These are phyloP conservation scores for Calvatia gigantea DNA, from an alignment of 768 basidiomycete species.

Conservation along the genomic window DNA sequence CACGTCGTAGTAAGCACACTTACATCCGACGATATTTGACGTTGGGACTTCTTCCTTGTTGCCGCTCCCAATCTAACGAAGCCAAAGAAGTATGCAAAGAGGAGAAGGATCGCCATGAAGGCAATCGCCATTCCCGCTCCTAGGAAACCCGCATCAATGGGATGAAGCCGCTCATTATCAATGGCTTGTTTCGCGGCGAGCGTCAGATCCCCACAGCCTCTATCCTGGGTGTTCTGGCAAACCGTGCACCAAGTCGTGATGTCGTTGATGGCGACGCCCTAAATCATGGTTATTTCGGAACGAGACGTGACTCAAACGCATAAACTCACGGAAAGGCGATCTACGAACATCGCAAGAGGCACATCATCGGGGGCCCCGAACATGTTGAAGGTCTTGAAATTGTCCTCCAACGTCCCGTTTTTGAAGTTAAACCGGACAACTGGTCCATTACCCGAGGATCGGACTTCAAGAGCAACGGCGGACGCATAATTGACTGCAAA, in stretches of 20 bases:
- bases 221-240: slow-evolving; percentile 53
- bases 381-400: slow-evolving; percentile 47
- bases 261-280: slow-evolving; percentile 50
- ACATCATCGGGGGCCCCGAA: slow-evolving; percentile 46
- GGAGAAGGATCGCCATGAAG: slow-evolving; percentile 34
- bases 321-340: slow-evolving; percentile 30
- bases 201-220: slow-evolving; percentile 52
- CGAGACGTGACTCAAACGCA: background rate
- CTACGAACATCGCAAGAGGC: slow-evolving; percentile 48
- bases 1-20: background rate
- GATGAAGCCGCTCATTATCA: slow-evolving; percentile 23
- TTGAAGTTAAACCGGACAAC: slow-evolving; percentile 65
- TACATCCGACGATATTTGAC: slow-evolving; percentile 2
- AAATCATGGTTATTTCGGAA: slow-evolving; percentile 2
- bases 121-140: slow-evolving; percentile 55
- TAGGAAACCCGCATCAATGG: slow-evolving; percentile 64
- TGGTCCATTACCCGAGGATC: slow-evolving; percentile 41
- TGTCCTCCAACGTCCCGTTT: slow-evolving; percentile 51
- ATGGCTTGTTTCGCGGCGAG: slow-evolving; percentile 30
- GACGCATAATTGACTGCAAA: slow-evolving; percentile 58
- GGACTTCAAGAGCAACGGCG: slow-evolving; percentile 56
- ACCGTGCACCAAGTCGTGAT: slow-evolving; percentile 55
- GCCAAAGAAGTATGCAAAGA: slow-evolving; percentile 38
- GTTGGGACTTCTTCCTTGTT: background rate
- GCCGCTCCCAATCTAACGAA: slow-evolving; percentile 27